phyloP scores from a whole-genome alignment of 108 stramenopile genomes.

The Hondaea fermentalgiana region DNA sequence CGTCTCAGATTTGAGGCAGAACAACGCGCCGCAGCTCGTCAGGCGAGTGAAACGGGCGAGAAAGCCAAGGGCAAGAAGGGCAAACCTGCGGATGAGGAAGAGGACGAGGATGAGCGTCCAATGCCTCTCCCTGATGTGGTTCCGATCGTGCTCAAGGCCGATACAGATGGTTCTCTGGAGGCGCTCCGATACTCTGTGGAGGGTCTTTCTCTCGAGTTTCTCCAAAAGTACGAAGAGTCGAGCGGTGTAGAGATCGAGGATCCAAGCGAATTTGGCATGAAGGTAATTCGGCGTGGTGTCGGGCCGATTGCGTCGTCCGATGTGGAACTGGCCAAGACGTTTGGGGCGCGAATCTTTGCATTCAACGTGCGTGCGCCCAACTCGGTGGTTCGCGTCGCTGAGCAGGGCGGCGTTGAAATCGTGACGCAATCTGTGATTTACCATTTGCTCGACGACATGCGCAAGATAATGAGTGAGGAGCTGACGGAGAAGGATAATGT shows the following conservation, averaged over 20 bases:
- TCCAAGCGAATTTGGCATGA: conserved; percentile 34
- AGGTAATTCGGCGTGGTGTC: conserved; percentile 75
- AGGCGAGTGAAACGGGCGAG: too few relatives aligned
- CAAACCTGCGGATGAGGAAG: background rate
- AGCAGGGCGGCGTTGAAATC: conserved; percentile 28
- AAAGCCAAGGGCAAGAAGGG: background rate
- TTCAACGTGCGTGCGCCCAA: conserved; percentile 33
- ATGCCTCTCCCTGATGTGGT: conserved; percentile 25
- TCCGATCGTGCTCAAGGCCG: conserved; percentile 84
- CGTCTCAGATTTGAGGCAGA: background rate
- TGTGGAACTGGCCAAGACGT: conserved; percentile 74
- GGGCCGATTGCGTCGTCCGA: conserved; percentile 86
- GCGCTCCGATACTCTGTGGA: conserved; percentile 73
- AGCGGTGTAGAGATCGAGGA: conserved; percentile 34
- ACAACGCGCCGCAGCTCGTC: background rate
- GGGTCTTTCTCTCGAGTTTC: conserved; percentile 70
- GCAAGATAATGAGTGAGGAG: background rate
- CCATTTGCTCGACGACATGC: conserved; percentile 35
- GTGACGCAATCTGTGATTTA: conserved; percentile 42
- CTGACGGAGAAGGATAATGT: background rate
- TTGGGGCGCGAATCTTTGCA: conserved; percentile 34
- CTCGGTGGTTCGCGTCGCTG: conserved; percentile 29
- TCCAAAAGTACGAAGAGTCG: background rate
- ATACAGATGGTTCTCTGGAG: conserved; percentile 84
- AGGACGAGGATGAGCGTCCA: background rate